Evolutionary conservation across 176 grass and related monocot species (phyloP).

Genomic region (Raddia guianensis): DNA sequence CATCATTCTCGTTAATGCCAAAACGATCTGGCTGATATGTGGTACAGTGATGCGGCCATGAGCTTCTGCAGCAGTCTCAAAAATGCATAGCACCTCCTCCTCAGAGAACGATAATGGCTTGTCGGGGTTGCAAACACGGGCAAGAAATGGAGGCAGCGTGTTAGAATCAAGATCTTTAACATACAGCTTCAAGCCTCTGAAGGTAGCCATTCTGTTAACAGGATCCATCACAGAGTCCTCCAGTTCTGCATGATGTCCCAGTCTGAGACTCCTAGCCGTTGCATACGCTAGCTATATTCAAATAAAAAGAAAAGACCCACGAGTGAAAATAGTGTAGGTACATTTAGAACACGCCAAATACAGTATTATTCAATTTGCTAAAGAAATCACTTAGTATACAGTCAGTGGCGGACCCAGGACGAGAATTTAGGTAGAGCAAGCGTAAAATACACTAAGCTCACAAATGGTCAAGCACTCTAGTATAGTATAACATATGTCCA

Average conservation of each 20-base stretch:
- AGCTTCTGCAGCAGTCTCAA: constrained; percentile 55
- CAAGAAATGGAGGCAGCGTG: constrained; percentile 65
- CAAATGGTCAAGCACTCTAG: no score
- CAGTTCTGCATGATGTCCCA: constrained; percentile 23
- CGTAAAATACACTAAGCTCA: no score
- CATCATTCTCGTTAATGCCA: constrained; percentile 46
- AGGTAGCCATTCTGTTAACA: constrained; percentile 14
- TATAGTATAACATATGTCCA: no score
- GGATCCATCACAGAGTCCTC: constrained; percentile 29
- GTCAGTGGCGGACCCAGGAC: no score
- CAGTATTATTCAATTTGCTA: not conserved
- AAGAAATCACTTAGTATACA: not conserved
- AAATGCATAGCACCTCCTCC: constrained; percentile 55
- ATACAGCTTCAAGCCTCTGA: constrained; percentile 44
- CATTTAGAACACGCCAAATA: not conserved
- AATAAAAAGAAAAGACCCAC: constrained; percentile 20
- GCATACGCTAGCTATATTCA: constrained; percentile 45
- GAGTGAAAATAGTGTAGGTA: not conserved
- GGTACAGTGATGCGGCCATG: constrained; percentile 57
- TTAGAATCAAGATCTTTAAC: constrained; percentile 57
- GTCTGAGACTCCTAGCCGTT: constrained; percentile 42
- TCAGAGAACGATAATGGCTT: constrained; percentile 27
- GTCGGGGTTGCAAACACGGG: constrained; percentile 44
- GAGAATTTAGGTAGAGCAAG: no score
- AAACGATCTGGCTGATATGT: constrained; percentile 51